phyloP scores from a whole-genome alignment of 2,329 filamentous ascomycete species.

The Stagonosporopsis rhizophila region DNA sequence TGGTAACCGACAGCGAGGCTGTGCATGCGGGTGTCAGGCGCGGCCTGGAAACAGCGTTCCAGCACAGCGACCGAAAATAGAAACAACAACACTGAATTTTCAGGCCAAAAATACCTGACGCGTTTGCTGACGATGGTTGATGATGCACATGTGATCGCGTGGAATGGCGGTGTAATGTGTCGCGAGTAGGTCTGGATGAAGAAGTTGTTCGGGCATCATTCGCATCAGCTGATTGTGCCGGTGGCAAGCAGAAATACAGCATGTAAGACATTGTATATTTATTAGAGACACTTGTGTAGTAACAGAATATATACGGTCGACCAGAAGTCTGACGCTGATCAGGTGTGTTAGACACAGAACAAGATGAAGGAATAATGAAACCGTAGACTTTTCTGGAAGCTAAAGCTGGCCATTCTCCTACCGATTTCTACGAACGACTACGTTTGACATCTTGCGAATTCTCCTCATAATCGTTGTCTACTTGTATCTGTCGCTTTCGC shows the following conservation, averaged over 20 bases:
- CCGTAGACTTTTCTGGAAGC: too few species aligned
- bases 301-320: not conserved
- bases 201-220: not conserved
- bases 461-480: not conserved
- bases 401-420: too few species aligned
- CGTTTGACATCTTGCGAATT: not conserved
- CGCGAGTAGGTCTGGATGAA: not conserved
- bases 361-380: too few species aligned
- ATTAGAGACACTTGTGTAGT: not conserved
- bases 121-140: constrained; percentile 1
- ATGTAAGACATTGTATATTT: not conserved
- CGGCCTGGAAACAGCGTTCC: constrained; percentile 21
- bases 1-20: constrained; percentile 23
- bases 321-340: not conserved
- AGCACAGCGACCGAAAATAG: constrained; percentile 21
- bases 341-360: not conserved
- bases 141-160: not conserved
- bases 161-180: constrained; percentile 1
- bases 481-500: not conserved
- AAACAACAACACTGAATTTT: constrained; percentile 7
- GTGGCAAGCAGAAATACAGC: not conserved
- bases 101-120: not conserved
- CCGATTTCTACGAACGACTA: not conserved
- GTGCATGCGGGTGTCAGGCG: constrained; percentile 29
- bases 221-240: not conserved